Evolutionary conservation across 768 basidiomycete species (phyloP), one percentile per base, ranked within the genome.

Genomic region (Lactifluus pinguis): DNA sequence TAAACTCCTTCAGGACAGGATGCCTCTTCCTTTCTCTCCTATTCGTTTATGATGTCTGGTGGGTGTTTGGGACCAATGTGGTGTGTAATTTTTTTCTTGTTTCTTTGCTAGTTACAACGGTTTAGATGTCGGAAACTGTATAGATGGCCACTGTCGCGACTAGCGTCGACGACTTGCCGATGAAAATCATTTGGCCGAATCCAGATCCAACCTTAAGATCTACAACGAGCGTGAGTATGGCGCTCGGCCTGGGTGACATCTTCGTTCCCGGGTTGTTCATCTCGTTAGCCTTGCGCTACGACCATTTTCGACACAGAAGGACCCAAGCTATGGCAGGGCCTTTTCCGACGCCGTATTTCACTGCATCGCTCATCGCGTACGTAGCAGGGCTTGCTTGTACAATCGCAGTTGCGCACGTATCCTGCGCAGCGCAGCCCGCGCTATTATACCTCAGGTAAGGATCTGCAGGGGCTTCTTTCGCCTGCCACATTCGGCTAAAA

Each of bases 101-200:
- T 47, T 48, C 17, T 38, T 17, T 8, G 11, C 9, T 29, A 25
- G 19, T 25, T 4, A 32, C 19, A 17, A 59, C 1, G 6, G 36
- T 15, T 14, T 1, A 38, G 34, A 47, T 51, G 21, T 39, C 36
- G 34, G 15, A n/a, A 47, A 61, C 11, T 50, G 25, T 25, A 10
- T 67, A 92, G 89, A 98, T 98, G 95, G 85, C 95, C 25, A 85
- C 85, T 66, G 95, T 98, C 2, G 95, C 95, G 1, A 93, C 87
- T 19, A 83, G 78, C 44, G 80, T 98, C 38, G 92, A 25, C 25
- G 25, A 98, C 67, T 85, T 88, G 30, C 95, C 95, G 19, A 95
- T 98, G 75, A 98, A 95, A 74, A 79, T 98, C 38, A 76, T 95
- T 41, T 92, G 87, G 84, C 85, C 91, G 0, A 92, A 25, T 25